phyloP scores from a whole-genome alignment of 805 yeast species.

The Saccharomycopsis synnaedendra region DNA sequence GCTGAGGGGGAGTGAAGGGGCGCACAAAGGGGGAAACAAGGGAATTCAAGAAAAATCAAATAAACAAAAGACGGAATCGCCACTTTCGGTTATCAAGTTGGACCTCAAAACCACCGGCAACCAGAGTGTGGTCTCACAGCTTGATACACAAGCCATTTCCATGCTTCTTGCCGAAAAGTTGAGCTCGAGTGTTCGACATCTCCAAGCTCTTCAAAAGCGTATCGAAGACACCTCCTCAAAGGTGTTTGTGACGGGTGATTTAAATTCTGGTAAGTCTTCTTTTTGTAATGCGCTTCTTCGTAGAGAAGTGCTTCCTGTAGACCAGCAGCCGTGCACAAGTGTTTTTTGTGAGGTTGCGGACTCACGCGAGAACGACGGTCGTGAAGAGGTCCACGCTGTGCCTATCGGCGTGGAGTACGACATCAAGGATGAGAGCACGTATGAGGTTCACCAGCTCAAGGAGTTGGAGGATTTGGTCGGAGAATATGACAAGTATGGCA shows the following conservation, averaged over 20 bases:
- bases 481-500: constrained; percentile 56
- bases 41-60: constrained; percentile 14
- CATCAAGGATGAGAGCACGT: constrained; percentile 52
- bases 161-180: constrained; percentile 61
- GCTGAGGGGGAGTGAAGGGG: constrained; percentile 15
- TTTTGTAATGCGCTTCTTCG: constrained; percentile 85
- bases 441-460: constrained; percentile 38
- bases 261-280: constrained; percentile 93
- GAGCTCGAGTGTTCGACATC: constrained; percentile 51
- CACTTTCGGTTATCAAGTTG: constrained; percentile 37
- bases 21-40: neutral
- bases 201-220: constrained; percentile 63
- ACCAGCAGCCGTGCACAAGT: constrained; percentile 95
- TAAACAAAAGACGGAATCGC: constrained; percentile 10
- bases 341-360: constrained; percentile 94
- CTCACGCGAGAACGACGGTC: constrained; percentile 57
- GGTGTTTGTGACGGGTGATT: constrained; percentile 92
- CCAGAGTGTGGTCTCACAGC: constrained; percentile 34
- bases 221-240: constrained; percentile 88
- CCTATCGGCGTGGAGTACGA: constrained; percentile 42
- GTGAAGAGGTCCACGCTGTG: constrained; percentile 92
- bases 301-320: constrained; percentile 77
- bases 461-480: constrained; percentile 62
- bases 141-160: constrained; percentile 62
- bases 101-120: constrained; percentile 41